Base-by-base conservation (phyloP, 768 basidiomycete genomes). In the Galerina marginata region DNA sequence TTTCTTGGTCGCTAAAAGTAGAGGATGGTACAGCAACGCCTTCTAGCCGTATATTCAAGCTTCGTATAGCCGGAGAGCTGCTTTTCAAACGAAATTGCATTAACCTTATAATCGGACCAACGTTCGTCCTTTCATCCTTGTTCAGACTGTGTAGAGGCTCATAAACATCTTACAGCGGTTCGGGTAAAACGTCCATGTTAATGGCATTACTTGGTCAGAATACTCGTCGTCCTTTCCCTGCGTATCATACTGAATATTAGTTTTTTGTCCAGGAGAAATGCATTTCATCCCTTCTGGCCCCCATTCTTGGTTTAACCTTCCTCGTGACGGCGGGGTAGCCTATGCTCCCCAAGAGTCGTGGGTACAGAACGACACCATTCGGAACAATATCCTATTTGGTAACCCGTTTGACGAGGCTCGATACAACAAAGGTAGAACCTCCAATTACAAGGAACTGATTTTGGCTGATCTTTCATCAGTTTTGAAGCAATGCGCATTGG, bases 301-400 rank as follows among this genome's bases (percentile, higher is more conserved):
- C 10, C 79, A 81, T 40, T 84, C 88, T 0, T 89, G 83, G 81
- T 89, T 81, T 71, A 84, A 83, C 61, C 80, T 93, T 6, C 91
- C 92, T 37, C 77, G 89, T 6, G 74, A 72, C 2, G 79, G 79
- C 3, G 90, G 91, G 9, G 80, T 94, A 29, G 86, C 90, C 5
- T 93, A 91, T 71, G 88, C 89, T 9, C 87, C 88, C 1, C 92
- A 95, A 69, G 90, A 92, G 68, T 86, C 89, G 2, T 95, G 91
- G 91, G 86, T 92, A 7, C 83, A 88, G 72, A 92, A 90, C 61
- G 89, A 87, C 59, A 91, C 89, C 0, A 89, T 91, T 51, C 79
- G 76, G 78, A 87, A 93, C 46, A 95, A 95, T 67, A 88, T 95
- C 58, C 74, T 90, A 44, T 95, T 95, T 62, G 89, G 91, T 29